Base-by-base conservation (phyloP, 805 yeast species). In the Starmera quercuum region DNA sequence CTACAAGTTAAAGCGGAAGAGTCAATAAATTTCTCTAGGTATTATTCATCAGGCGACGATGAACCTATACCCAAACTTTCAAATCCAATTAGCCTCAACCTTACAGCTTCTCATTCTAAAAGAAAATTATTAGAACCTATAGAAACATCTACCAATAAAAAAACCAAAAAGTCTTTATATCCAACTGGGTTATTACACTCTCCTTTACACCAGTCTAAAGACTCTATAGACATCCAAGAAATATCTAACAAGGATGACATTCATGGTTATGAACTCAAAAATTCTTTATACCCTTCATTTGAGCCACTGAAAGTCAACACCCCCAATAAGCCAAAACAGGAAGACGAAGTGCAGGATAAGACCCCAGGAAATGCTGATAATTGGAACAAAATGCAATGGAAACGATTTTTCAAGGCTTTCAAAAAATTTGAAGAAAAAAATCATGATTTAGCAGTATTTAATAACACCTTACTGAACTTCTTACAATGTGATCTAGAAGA, bases 31-130 rank as follows among this genome's bases (percentile, higher is more conserved):
- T n/a, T n/a, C n/a, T 30, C 19, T 12, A 29, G 13, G 30, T 19
- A 20, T 18, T 29, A 25, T 8, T 18, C 16, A 3, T 47, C 54
- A 12, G 45, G 51, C 30, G 54, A 47, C 26, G 54, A 49, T 25
- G 53, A 48, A 13, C 39, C 42, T 4, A 39, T 46, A 6, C 54
- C 54, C 4, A 50, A 49, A 24, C 31, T 49, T 6, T 45, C 52
- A 12, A 36, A 26, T 32, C 40, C 38, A 34, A 31, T 10, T 14
- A n/a, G 16, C 8, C 31, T 6, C 13, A 22, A 20, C 21, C 15
- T 20, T 13, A 7, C 26, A 7, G 22, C 30, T 9, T 33, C 30
- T 19, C 34, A 36, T 19, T 36, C 39, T 5, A 15, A 33, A 32
- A 11, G 29, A 27, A n/a, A 27, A 26, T 20, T 15, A 20, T 5